phyloP scores from a whole-genome alignment of 2,329 filamentous ascomycete genomes.

The Hypocreales sp. region DNA sequence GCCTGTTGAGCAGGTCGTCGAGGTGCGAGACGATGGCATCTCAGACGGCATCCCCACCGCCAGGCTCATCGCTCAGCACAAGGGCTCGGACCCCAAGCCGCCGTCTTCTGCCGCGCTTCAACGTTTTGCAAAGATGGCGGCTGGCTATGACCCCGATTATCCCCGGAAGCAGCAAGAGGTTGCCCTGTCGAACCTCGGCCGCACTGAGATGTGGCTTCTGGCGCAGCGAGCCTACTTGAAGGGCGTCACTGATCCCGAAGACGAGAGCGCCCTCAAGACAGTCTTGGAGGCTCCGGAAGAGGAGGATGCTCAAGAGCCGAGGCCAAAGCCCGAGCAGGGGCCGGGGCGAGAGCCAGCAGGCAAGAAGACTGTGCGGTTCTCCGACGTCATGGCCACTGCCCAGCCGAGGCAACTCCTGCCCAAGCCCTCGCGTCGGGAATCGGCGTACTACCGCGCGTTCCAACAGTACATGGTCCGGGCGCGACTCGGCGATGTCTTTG shows the following conservation, averaged over 20 bases:
- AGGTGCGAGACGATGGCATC: constrained; percentile 28
- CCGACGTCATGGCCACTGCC: constrained; percentile 30
- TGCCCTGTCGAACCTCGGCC: constrained; percentile 61
- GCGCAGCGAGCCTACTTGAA: constrained; percentile 68
- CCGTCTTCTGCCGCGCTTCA: no score
- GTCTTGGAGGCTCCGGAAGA: constrained; percentile 19
- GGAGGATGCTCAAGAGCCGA: constrained; percentile 11
- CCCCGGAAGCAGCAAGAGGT: constrained; percentile 55
- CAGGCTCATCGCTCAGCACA: constrained; percentile 25
- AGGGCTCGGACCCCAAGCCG: no score
- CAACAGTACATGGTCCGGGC: constrained; percentile 55
- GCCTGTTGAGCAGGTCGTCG: constrained; percentile 53
- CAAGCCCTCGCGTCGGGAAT: constrained; percentile 43
- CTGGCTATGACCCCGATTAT: constrained; percentile 63
- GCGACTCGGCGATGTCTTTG: constrained; percentile 58
- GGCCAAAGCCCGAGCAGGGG: constrained; percentile 11
- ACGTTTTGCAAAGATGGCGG: constrained; percentile 51
- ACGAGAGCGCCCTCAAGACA: no score
- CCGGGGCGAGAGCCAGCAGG: constrained; percentile 15
- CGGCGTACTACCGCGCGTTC: constrained; percentile 81
- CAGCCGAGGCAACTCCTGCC: constrained; percentile 35
- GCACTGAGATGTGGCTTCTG: constrained; percentile 74
- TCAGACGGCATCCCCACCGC: constrained; percentile 54
- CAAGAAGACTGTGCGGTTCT: constrained; percentile 70
- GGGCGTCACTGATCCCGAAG: constrained; percentile 38